phyloP scores from a whole-genome alignment of 2,329 filamentous ascomycete species.

The Dryadomyces sulphureus region DNA sequence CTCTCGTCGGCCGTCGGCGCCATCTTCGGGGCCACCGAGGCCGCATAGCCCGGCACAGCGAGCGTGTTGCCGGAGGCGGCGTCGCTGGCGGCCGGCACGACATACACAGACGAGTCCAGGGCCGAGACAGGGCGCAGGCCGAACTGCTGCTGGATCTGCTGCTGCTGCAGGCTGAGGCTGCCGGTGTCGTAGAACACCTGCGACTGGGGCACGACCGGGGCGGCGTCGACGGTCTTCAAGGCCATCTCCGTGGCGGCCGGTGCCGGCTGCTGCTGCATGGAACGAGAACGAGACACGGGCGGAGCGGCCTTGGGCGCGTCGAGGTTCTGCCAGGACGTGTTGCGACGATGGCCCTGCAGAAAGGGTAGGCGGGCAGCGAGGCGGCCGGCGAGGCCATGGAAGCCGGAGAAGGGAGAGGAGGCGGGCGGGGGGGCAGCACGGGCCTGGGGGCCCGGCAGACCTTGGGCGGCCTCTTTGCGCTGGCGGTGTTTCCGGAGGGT shows the following conservation, averaged over 20 bases:
- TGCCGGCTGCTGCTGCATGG: neutral
- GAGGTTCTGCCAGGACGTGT: constrained; percentile 18
- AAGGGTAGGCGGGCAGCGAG: constrained; percentile 19
- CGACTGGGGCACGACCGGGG: neutral
- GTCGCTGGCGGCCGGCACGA: neutral
- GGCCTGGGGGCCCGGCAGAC: too few species aligned
- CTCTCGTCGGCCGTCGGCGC: too few species aligned
- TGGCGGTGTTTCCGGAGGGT: constrained; percentile 19
- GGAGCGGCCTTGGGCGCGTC: constrained; percentile 14
- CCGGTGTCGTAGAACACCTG: constrained; percentile 10
- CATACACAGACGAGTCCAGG: too few species aligned
- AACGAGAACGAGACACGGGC: too few species aligned
- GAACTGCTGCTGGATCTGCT: neutral
- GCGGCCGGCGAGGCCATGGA: constrained; percentile 2
- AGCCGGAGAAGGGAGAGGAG: constrained; percentile 2
- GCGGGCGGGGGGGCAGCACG: neutral
- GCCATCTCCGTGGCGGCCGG: neutral
- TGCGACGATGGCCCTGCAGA: constrained; percentile 13
- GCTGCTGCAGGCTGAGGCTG: constrained; percentile 9
- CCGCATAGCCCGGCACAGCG: too few species aligned
- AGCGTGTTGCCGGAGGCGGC: constrained; percentile 4
- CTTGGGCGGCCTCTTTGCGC: constrained; percentile 4
- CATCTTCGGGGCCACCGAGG: too few species aligned
- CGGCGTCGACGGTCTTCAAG: neutral
- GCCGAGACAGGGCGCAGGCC: neutral